Conservation (phyloP, 2,329 filamentous ascomycete genomes). For the Penicillium sp. region DNA sequence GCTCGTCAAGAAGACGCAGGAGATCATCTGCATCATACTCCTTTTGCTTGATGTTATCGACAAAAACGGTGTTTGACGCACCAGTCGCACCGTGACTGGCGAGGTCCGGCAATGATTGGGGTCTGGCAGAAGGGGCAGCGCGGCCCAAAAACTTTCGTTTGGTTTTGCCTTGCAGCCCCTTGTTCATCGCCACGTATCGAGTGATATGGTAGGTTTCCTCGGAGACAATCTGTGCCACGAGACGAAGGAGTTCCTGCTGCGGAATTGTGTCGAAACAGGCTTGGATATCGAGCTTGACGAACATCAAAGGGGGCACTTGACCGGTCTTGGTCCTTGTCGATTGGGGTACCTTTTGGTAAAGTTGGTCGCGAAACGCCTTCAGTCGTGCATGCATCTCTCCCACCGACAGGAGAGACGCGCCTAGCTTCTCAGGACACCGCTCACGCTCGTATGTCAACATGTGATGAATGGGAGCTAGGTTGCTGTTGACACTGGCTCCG, state of each 20-base stretch:
- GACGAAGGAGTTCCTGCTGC: slow-evolving; percentile 62
- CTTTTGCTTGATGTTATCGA: slow-evolving; percentile 60
- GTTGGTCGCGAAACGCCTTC: slow-evolving; percentile 56
- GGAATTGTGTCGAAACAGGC: slow-evolving; percentile 95
- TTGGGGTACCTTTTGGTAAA: slow-evolving; percentile 6
- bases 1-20: slow-evolving; percentile 65
- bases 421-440: slow-evolving; percentile 56
- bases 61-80: slow-evolving; percentile 64
- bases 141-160: slow-evolving; percentile 48
- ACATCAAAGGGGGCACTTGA: slow-evolving; percentile 58
- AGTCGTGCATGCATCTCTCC: slow-evolving; percentile 71
- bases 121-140: slow-evolving; percentile 43
- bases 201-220: slow-evolving; percentile 62
- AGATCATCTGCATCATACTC: slow-evolving; percentile 55
- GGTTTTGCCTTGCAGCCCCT: slow-evolving; percentile 28
- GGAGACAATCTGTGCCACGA: slow-evolving; percentile 56
- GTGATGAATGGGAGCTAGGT: slow-evolving; percentile 67
- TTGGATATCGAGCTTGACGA: slow-evolving; percentile 87
- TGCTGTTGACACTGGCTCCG: slow-evolving; percentile 61
- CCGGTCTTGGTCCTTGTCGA: neutral
- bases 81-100: slow-evolving; percentile 41
- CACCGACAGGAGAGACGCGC: slow-evolving; percentile 73
- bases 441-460: slow-evolving; percentile 71
- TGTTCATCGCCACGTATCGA: slow-evolving; percentile 67
- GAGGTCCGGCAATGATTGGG: slow-evolving; percentile 42